Conservation (phyloP, 1,139 yeast species). For the Saccharomyces hybrid region DNA sequence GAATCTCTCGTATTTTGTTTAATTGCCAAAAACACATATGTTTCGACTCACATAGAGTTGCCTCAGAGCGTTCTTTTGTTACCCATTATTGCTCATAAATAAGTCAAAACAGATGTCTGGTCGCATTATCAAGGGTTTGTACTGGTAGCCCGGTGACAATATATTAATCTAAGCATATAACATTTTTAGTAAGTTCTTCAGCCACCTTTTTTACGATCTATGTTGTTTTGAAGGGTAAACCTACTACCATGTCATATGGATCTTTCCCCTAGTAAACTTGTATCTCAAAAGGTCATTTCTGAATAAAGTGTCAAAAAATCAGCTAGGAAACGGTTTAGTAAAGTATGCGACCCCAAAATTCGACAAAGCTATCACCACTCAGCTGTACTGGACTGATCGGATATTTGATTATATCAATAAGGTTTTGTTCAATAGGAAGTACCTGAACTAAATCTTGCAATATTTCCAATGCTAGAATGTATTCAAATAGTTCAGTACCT, state of each 20-base stretch:
- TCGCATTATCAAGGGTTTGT: too few relatives aligned
- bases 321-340: neutral
- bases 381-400: neutral
- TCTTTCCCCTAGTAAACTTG: too few relatives aligned
- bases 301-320: neutral
- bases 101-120: neutral
- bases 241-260: too few relatives aligned
- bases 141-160: too few relatives aligned
- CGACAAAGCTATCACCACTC: neutral
- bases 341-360: neutral
- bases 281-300: neutral
- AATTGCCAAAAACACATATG: neutral
- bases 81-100: neutral
- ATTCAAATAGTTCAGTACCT: constrained; percentile 3
- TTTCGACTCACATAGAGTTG: neutral
- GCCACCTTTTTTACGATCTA: too few relatives aligned
- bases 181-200: too few relatives aligned
- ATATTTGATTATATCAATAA: neutral
- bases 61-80: neutral
- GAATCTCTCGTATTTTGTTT: neutral
- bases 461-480: constrained; percentile 5
- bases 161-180: too few relatives aligned
- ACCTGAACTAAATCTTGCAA: constrained; percentile 4
- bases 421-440: constrained; percentile 6
- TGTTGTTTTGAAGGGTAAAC: too few relatives aligned